Conservation (phyloP, 2,329 filamentous ascomycete genomes). For the Juglanconis oblonga region DNA sequence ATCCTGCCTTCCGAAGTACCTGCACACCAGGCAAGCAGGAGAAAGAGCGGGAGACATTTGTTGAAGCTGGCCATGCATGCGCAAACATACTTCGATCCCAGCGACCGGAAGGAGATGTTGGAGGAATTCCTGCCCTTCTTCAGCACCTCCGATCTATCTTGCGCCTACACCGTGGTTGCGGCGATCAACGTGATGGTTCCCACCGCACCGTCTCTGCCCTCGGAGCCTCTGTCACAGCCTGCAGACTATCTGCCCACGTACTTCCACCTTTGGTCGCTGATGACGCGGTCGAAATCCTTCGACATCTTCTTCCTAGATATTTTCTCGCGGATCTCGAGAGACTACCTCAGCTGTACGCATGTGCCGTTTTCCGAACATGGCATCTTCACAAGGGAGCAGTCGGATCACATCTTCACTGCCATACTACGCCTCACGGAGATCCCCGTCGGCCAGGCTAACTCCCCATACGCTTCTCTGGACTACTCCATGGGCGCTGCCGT, state of each 20-base stretch:
- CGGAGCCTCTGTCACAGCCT: constrained; percentile 74
- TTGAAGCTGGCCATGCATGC: constrained; percentile 88
- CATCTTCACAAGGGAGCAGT: constrained; percentile 89
- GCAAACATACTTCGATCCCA: constrained; percentile 88
- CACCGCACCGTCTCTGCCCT: constrained; percentile 72
- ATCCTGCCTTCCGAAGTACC: constrained; percentile 84
- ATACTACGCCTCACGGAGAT: constrained; percentile 89
- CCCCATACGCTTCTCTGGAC: constrained; percentile 85
- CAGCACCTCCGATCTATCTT: constrained; percentile 87
- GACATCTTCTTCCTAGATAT: constrained; percentile 88
- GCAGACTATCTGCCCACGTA: constrained; percentile 88
- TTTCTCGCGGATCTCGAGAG: constrained; percentile 80
- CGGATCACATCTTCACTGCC: constrained; percentile 87
- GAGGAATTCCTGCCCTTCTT: constrained; percentile 83
- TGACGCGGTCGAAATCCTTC: constrained; percentile 83
- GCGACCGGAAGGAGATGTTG: constrained; percentile 76
- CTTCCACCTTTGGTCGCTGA: constrained; percentile 93
- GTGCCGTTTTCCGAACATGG: constrained; percentile 82
- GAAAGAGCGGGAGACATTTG: constrained; percentile 61
- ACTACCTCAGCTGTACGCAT: constrained; percentile 72
- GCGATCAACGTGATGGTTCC: constrained; percentile 85
- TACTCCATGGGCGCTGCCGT: constrained; percentile 77
- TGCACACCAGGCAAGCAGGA: constrained; percentile 53
- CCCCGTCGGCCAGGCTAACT: constrained; percentile 91
- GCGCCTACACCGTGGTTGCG: constrained; percentile 89